Evolutionary conservation across 352 stramenopile genomes (phyloP).

Genomic region (Plasmopara halstedii): DNA sequence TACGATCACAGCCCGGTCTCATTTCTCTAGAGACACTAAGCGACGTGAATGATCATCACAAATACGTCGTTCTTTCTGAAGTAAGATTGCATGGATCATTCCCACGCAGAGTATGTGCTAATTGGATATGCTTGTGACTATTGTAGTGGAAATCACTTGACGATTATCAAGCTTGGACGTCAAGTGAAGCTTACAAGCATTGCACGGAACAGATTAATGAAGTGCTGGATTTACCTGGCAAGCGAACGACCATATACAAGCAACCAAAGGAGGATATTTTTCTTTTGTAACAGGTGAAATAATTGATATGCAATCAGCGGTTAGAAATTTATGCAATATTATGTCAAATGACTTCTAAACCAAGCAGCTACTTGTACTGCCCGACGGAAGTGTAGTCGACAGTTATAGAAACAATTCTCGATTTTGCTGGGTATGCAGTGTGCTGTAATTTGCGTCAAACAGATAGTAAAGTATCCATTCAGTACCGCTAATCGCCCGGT

Average conservation of each 20-base stretch:
- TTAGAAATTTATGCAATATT: no score
- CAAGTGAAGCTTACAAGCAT: constrained; percentile 69
- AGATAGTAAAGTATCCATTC: no score
- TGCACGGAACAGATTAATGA: constrained; percentile 84
- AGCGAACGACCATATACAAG: constrained; percentile 82
- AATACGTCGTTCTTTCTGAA: constrained; percentile 83
- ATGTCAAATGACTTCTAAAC: no score
- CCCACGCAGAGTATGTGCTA: not conserved
- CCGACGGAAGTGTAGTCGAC: no score
- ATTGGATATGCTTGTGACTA: not conserved
- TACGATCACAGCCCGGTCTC: constrained; percentile 63
- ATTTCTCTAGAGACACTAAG: constrained; percentile 77
- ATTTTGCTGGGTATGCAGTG: no score
- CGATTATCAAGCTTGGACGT: constrained; percentile 73
- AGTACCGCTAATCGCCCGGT: no score
- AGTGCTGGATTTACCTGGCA: constrained; percentile 77
- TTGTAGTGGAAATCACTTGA: constrained; percentile 69
- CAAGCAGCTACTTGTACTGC: no score
- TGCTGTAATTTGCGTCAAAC: no score
- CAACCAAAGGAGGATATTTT: constrained; percentile 79
- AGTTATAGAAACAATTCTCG: no score
- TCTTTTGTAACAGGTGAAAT: constrained; percentile 67
- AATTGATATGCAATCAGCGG: no score
- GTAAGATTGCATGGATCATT: constrained; percentile 18
- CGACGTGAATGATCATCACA: constrained; percentile 80